Evolutionary conservation across 805 yeast genomes (phyloP).

Genomic region (Candida nitratophila): DNA sequence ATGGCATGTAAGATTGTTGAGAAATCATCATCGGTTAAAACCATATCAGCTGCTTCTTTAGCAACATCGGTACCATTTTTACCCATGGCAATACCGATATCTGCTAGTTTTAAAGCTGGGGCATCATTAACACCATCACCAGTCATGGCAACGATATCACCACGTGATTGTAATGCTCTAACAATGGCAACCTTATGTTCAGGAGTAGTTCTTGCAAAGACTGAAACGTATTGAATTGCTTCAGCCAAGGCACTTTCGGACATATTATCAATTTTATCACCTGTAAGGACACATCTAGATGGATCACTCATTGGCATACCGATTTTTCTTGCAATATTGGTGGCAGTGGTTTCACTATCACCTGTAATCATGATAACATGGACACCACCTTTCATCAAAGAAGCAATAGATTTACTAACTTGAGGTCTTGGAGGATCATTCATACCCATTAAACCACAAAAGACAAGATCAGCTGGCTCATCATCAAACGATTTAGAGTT

Average conservation of each 20-base stretch:
- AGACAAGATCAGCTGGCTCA: conserved; percentile 55
- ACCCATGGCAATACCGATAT: conserved; percentile 93
- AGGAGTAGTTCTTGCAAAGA: conserved; percentile 93
- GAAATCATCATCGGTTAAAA: conserved; percentile 93
- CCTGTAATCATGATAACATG: conserved; percentile 98
- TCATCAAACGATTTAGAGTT: conserved; percentile 29
- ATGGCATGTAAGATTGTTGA: conserved; percentile 89
- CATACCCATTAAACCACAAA: conserved; percentile 90
- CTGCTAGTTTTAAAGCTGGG: conserved; percentile 94
- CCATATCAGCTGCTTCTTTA: conserved; percentile 97
- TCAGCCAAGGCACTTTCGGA: conserved; percentile 64
- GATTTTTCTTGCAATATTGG: conserved; percentile 77
- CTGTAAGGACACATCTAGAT: conserved; percentile 68
- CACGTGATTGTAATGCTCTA: conserved; percentile 80
- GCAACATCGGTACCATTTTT: conserved; percentile 96
- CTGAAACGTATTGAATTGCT: conserved; percentile 75
- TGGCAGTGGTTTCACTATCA: conserved; percentile 83
- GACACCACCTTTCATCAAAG: conserved; percentile 85
- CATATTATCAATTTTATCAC: conserved; percentile 74
- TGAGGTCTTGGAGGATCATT: conserved; percentile 96
- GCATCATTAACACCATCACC: conserved; percentile 99
- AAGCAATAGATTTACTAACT: conserved; percentile 67
- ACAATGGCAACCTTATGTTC: conserved; percentile 90
- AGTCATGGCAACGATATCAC: conserved; percentile 98
- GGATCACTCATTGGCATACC: conserved; percentile 75